Conservation (phyloP, 306 rosid species). For the Casuarina equisetifolia region DNA sequence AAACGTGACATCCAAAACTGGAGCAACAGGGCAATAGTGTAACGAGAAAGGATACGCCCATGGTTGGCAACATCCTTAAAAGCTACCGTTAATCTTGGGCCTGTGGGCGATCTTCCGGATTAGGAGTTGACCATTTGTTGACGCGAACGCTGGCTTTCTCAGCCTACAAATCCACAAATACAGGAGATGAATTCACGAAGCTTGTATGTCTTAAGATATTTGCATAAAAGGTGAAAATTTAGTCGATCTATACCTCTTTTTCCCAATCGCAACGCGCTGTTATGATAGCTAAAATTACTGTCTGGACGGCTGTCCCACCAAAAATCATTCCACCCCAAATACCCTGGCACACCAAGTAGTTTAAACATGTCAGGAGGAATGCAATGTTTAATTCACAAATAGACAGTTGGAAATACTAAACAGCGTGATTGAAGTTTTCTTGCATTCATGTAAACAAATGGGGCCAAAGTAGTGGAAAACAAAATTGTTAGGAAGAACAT, state of each 20-base stretch:
- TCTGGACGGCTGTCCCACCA: constrained; percentile 71
- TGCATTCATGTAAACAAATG: too few species aligned
- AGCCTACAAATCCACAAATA: constrained; percentile 39
- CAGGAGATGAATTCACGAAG: not conserved
- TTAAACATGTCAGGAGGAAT: not conserved
- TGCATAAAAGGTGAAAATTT: not conserved
- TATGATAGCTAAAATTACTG: constrained; percentile 43
- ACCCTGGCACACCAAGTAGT: constrained; percentile 39
- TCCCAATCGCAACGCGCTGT: constrained; percentile 57
- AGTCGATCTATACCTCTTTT: constrained; percentile 42
- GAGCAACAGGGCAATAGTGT: not conserved
- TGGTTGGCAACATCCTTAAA: not conserved
- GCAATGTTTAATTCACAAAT: not conserved
- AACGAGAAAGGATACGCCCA: not conserved
- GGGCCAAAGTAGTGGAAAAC: too few species aligned
- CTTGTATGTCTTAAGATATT: not conserved
- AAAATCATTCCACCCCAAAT: constrained; percentile 85
- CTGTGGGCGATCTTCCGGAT: not conserved
- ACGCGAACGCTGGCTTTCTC: constrained; percentile 39
- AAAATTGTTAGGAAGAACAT: too few species aligned
- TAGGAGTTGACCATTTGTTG: constrained; percentile 39
- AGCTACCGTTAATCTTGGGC: not conserved
- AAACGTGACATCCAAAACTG: not conserved
- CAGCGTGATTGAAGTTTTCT: too few species aligned
- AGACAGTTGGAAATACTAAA: too few species aligned